phyloP scores from a whole-genome alignment of 257 asterid species.

The Petunia axillaris region DNA sequence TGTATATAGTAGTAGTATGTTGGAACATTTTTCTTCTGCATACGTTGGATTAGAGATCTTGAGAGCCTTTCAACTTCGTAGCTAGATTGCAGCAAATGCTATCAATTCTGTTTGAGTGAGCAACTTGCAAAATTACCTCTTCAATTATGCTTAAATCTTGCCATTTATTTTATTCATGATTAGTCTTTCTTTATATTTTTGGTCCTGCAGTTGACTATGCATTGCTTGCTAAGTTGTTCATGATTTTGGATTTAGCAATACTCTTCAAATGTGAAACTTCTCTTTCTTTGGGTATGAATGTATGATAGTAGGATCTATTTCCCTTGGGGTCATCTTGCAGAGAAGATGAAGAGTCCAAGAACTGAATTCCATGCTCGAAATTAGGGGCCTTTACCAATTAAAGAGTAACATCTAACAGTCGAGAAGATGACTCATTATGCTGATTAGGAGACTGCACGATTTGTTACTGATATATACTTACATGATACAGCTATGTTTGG shows the following conservation, averaged over 20 bases:
- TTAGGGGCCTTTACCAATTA: not conserved
- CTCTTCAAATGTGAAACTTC: not conserved
- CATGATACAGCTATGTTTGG: no score
- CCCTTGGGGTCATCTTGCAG: not conserved
- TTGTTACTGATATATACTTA: not conserved
- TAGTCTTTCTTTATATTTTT: no score
- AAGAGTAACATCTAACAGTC: not conserved
- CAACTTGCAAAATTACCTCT: no score
- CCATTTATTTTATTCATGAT: no score
- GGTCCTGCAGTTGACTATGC: no score
- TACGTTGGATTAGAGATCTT: no score
- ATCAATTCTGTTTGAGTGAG: not conserved
- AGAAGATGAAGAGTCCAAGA: not conserved
- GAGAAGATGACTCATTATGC: not conserved
- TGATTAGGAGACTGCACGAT: not conserved
- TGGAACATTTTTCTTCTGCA: not conserved
- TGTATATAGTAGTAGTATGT: not conserved
- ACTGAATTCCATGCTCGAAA: not conserved
- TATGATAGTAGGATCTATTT: not conserved
- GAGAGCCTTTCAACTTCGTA: not conserved
- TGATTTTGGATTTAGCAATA: slow-evolving; percentile 1
- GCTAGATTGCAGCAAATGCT: not conserved
- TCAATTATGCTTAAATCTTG: no score
- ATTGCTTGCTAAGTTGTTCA: not conserved
- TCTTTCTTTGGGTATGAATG: not conserved